Evolutionary conservation across 2,329 filamentous ascomycete genomes (phyloP).

Genomic region (Helminthosporium solani): DNA sequence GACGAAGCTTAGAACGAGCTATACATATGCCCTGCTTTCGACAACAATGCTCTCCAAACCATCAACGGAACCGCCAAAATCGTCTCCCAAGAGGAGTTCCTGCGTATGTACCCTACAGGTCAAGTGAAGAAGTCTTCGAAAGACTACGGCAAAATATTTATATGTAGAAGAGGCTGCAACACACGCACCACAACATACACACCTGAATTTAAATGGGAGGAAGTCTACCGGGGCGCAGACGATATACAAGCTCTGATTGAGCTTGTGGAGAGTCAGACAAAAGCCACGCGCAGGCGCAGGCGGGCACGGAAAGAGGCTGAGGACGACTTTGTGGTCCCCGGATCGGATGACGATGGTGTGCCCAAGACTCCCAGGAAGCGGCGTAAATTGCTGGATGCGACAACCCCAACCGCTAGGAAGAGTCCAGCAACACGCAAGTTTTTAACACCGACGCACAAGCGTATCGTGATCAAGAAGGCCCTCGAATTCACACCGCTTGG

Average conservation of each 20-base stretch:
- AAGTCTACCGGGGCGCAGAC: slow-evolving; percentile 70
- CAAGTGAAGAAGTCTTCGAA: slow-evolving; percentile 70
- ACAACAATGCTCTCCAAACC: slow-evolving; percentile 80
- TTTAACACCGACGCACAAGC: slow-evolving; percentile 64
- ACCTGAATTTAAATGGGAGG: slow-evolving; percentile 88
- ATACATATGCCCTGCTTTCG: slow-evolving; percentile 85
- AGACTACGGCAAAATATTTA: slow-evolving; percentile 81
- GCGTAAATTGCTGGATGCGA: slow-evolving; percentile 48
- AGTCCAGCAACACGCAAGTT: slow-evolving; percentile 55
- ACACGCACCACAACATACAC: slow-evolving; percentile 88
- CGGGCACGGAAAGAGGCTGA: slow-evolving; percentile 34
- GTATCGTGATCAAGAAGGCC: slow-evolving; percentile 77
- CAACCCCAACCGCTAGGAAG: slow-evolving; percentile 48
- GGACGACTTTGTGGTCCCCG: slow-evolving; percentile 48
- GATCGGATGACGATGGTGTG: slow-evolving; percentile 44
- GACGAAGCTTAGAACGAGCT: slow-evolving; percentile 69
- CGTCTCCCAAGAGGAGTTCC: slow-evolving; percentile 70
- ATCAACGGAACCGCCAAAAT: slow-evolving; percentile 88
- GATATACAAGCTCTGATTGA: slow-evolving; percentile 66
- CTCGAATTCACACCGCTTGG: slow-evolving; percentile 96
- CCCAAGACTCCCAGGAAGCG: slow-evolving; percentile 51
- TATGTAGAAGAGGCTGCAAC: slow-evolving; percentile 88
- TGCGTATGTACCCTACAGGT: slow-evolving; percentile 69
- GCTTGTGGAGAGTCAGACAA: slow-evolving; percentile 70
- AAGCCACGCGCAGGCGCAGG: slow-evolving; percentile 62